Percentiles rank a stretch among this genome's conserved stretches.
These are phyloP conservation scores for Teratosphaeria gauchensis DNA, from an alignment of 2,329 filamentous ascomycete genomes.

Conservation along the genomic window DNA sequence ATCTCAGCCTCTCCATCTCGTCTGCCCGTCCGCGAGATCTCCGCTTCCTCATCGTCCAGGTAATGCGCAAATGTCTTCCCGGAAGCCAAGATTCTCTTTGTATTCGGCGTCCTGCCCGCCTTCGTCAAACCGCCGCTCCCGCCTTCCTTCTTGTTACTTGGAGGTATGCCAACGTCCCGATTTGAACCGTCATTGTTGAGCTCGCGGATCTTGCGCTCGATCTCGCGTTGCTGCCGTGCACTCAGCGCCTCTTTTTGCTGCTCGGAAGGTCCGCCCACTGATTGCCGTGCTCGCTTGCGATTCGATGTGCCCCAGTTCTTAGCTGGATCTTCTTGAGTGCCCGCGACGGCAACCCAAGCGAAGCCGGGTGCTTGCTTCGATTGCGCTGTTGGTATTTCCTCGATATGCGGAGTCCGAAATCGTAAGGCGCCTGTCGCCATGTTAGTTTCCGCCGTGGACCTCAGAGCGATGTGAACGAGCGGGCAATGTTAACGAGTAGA, in stretches of 20 bases:
- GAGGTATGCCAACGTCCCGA: constrained; percentile 61
- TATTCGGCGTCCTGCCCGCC: constrained; percentile 55
- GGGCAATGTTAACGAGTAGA: too few species aligned
- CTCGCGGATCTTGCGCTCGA: constrained; percentile 70
- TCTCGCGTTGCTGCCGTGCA: constrained; percentile 72
- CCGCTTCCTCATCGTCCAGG: constrained; percentile 67
- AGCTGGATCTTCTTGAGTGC: constrained; percentile 47
- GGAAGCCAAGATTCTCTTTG: constrained; percentile 67
- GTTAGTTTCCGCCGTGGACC: background rate
- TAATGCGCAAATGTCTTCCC: constrained; percentile 80
- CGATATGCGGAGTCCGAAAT: constrained; percentile 57
- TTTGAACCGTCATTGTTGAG: constrained; percentile 62
- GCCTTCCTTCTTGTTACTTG: constrained; percentile 24
- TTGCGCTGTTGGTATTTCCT: constrained; percentile 63
- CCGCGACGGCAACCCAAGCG: constrained; percentile 77
- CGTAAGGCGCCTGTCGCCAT: constrained; percentile 19
- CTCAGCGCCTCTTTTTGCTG: constrained; percentile 52
- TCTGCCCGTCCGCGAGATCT: constrained; percentile 30
- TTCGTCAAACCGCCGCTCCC: constrained; percentile 31
- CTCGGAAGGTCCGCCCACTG: constrained; percentile 26
- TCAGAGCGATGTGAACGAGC: background rate
- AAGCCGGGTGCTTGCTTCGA: constrained; percentile 69
- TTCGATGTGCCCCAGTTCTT: constrained; percentile 31
- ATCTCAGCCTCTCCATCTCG: constrained; percentile 20
- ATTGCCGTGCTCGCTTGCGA: constrained; percentile 62